Evolutionary conservation across 176 grass and related monocot species (phyloP), one percentile per base, ranked within the genome.

Genomic region (Saccharum officinarum): DNA sequence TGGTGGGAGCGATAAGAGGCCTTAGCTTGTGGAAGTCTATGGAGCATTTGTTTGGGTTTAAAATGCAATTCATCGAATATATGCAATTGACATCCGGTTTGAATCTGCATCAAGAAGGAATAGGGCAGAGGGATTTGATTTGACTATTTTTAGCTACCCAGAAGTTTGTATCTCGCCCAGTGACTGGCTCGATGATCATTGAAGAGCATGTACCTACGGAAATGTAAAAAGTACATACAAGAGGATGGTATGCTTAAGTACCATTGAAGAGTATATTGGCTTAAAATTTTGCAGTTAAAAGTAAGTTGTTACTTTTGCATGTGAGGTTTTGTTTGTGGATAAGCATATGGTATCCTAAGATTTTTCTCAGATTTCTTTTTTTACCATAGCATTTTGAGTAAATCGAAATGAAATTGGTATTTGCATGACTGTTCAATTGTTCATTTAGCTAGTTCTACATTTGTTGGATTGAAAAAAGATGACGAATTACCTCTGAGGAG

Each of bases 1-100:
- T 79, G 33, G 10, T 18, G 6, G 3, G 30, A 30, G 50, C 8
- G 3, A 54, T 38, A 22, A 74, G 9, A 20, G 33, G 45, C 26
- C 20, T 41, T 78, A 36, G 17, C 52, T 16, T 71, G 0, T n/a
- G 46, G 75, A 59, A 45, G 12, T 12, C 25, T 50, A 16, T 8
- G 71, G 75, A 84, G 18, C 46, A 71, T 71, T 71, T 28, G 22
- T 75, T 33, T 68, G 23, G 50, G 59, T 10, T 77, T n/a, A 16
- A 46, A 55, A 59, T 76, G 49, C 25, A 37, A 40, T 57, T 12
- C 6, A 76, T 71, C 7, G 9, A 62, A 45, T 36, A 66, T 59
- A 78, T 34, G n/a, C n/a, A 63, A 39, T 22, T 45, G 49, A 6
- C 4, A 36, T 31, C 20, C 38, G 8, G 4, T 61, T 69, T 86